phyloP scores from a whole-genome alignment of 768 basidiomycete species.

The Mycena maculata region DNA sequence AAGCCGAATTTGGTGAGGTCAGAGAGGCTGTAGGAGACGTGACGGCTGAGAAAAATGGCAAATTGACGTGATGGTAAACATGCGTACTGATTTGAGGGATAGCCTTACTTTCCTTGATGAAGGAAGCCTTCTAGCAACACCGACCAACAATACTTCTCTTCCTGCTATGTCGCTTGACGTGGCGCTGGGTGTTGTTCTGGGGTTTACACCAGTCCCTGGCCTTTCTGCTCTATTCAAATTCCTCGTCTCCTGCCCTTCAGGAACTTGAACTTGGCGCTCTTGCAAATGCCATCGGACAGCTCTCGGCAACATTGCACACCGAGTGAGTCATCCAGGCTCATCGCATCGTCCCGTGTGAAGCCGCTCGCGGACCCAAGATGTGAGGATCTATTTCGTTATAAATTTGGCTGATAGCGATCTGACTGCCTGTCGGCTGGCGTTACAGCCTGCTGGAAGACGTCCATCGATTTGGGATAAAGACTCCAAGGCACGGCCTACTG shows the following conservation, averaged over 20 bases:
- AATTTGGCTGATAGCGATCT: neutral
- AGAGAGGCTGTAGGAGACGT: too few relatives aligned
- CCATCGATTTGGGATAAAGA: slow-evolving; percentile 30
- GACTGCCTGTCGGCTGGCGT: too few relatives aligned
- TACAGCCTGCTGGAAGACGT: slow-evolving; percentile 5
- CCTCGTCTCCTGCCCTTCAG: neutral
- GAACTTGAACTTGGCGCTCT: neutral
- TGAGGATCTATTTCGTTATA: neutral
- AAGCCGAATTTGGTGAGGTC: too few relatives aligned
- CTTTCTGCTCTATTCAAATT: neutral
- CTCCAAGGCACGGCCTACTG: slow-evolving; percentile 31
- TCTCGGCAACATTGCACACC: neutral
- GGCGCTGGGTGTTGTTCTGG: neutral
- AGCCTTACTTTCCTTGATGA: too few relatives aligned
- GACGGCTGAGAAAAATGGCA: neutral
- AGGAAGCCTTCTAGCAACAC: too few relatives aligned
- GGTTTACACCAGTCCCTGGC: slow-evolving; percentile 1
- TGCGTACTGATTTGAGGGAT: neutral
- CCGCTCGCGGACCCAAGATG: neutral
- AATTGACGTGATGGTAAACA: neutral
- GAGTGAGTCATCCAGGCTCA: neutral
- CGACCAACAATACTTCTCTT: too few relatives aligned
- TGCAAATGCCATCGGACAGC: neutral
- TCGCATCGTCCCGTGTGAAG: neutral
- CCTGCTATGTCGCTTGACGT: neutral